A percentile compares a stretch with the other conserved stretches of the same genome.
Evolutionary conservation across 2,329 filamentous ascomycete genomes (phyloP).

Genomic region (Chalara sp.): DNA sequence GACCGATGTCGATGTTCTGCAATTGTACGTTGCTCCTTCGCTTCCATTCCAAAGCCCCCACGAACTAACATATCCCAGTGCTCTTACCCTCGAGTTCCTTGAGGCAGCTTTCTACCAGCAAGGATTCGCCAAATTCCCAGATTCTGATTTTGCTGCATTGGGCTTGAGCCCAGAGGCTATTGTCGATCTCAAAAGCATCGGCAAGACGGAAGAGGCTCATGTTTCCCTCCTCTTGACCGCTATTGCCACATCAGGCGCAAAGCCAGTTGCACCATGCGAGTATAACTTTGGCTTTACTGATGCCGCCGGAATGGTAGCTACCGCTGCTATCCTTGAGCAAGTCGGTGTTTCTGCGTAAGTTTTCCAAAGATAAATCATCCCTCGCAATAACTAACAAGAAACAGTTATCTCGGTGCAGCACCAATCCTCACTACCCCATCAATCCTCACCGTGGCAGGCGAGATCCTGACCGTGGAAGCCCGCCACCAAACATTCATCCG

Average conservation of each 20-base stretch:
- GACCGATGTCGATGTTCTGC: conserved; percentile 43
- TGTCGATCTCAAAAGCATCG: conserved; percentile 54
- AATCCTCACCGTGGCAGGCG: conserved; percentile 59
- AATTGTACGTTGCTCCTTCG: conserved; percentile 37
- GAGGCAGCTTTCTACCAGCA: conserved; percentile 67
- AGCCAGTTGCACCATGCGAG: conserved; percentile 61
- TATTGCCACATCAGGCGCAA: conserved; percentile 54
- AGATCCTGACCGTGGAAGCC: conserved; percentile 67
- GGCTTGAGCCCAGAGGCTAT: conserved; percentile 50
- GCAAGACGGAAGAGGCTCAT: conserved; percentile 56
- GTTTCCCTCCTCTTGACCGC: conserved; percentile 52
- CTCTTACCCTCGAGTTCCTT: conserved; percentile 68
- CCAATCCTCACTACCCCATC: conserved; percentile 52
- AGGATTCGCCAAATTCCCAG: conserved; percentile 61
- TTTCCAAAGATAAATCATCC: not conserved
- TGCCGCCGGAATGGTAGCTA: conserved; percentile 60
- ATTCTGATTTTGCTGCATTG: conserved; percentile 56
- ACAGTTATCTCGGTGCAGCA: conserved; percentile 57
- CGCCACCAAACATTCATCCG: conserved; percentile 71
- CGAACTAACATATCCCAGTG: conserved; percentile 35
- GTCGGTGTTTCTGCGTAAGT: conserved; percentile 64
- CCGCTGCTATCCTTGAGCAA: conserved; percentile 64
- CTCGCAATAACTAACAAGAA: conserved; percentile 3
- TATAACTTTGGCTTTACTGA: conserved; percentile 68
- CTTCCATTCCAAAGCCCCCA: conserved; percentile 6